Evolutionary conservation across 257 asterid genomes (phyloP).

Genomic region (Solanum appendiculatum): DNA sequence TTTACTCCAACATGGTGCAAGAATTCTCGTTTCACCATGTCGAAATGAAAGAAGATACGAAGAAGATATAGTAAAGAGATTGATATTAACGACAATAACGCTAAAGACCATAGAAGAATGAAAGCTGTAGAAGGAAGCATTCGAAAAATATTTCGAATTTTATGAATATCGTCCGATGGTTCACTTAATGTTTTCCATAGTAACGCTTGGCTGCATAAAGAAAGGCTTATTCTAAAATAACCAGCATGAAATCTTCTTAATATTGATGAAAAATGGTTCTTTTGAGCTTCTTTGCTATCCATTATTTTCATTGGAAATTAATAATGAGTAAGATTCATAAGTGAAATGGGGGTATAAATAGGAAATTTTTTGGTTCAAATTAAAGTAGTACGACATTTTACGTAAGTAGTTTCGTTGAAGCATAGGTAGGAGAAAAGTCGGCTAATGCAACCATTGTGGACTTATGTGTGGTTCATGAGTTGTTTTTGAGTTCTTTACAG

Average conservation of each 20-base stretch:
- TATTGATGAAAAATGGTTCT: neutral
- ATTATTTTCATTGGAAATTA: neutral
- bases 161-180: constrained; percentile 1
- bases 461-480: neutral
- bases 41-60: constrained; percentile 2
- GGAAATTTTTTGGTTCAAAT: too few species aligned
- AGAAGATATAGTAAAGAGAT: neutral
- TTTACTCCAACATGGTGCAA: constrained; percentile 11
- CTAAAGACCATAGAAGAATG: constrained; percentile 25
- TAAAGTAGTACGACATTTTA: neutral
- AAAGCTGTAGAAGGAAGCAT: constrained; percentile 24
- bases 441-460: neutral
- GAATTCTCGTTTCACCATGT: constrained; percentile 9
- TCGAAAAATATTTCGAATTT: neutral
- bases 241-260: constrained; percentile 31
- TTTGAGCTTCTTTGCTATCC: neutral
- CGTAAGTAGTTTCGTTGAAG: neutral
- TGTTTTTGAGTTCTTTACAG: neutral
- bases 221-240: constrained; percentile 35
- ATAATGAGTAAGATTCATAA: neutral
- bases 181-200: constrained; percentile 35
- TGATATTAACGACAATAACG: neutral
- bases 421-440: neutral
- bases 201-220: constrained; percentile 31
- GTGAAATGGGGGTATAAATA: neutral